Conservation (phyloP, 305 asterid species). For the Fraxinus sp. region DNA sequence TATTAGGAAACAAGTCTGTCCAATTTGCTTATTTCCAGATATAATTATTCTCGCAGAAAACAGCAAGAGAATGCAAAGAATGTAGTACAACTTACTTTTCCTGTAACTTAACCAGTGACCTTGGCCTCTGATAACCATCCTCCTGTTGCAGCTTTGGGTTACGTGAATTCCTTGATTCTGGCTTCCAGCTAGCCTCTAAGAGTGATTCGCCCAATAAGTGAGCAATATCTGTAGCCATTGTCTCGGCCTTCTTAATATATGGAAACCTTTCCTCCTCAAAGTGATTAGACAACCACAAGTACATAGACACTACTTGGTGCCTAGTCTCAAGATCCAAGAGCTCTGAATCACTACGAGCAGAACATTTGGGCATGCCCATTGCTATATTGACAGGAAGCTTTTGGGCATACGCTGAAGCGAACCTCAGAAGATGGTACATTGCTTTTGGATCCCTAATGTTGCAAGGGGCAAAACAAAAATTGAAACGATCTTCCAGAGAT, state of each 20-base stretch:
- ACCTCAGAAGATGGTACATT: conserved; percentile 76
- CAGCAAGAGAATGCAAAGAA: conserved; percentile 1
- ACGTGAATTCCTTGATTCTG: conserved; percentile 62
- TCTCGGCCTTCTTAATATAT: conserved; percentile 66
- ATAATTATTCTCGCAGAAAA: not conserved
- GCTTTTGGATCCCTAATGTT: conserved; percentile 89
- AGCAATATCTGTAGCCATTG: conserved; percentile 78
- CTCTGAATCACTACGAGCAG: conserved; percentile 83
- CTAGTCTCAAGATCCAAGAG: conserved; percentile 91
- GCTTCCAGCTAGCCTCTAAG: conserved; percentile 72
- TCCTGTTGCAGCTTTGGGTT: conserved; percentile 43
- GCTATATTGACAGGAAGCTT: conserved; percentile 76
- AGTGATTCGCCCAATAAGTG: conserved; percentile 84
- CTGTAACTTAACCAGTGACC: conserved; percentile 48
- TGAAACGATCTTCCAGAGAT: conserved; percentile 82
- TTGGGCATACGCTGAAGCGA: conserved; percentile 70
- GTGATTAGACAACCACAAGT: conserved; percentile 88
- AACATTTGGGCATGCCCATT: conserved; percentile 75
- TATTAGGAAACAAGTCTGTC: not conserved
- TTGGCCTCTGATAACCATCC: conserved; percentile 61
- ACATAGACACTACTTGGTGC: conserved; percentile 91
- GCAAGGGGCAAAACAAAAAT: conserved; percentile 91
- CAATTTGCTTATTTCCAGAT: not conserved
- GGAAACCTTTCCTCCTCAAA: conserved; percentile 77
- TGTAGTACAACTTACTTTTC: conserved; percentile 37